Percentiles rank a stretch among this genome's conserved stretches.
These are phyloP conservation scores for Bimuria novae-zelandiae DNA, from an alignment of 2,329 filamentous ascomycete genomes.

Conservation along the genomic window DNA sequence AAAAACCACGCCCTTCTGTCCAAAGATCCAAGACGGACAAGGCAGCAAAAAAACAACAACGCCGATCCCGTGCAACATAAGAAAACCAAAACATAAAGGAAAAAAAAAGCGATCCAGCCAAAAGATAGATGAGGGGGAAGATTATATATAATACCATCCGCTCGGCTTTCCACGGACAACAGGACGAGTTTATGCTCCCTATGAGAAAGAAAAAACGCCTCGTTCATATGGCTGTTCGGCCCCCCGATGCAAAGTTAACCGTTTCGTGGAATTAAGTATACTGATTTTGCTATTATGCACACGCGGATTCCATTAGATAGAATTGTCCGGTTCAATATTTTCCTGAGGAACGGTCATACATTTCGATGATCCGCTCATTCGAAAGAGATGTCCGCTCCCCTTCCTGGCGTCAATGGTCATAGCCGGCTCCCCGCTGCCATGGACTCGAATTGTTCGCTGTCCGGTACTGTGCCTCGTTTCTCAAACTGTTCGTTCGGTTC, in stretches of 20 bases:
- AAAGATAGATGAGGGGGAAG: slow-evolving; percentile 6
- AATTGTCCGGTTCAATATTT: slow-evolving; percentile 28
- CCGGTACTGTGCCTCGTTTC: slow-evolving; percentile 44
- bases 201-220: no score
- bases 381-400: slow-evolving; percentile 37
- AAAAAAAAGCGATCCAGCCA: not conserved
- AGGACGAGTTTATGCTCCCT: no score
- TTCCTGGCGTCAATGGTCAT: slow-evolving; percentile 58
- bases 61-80: slow-evolving; percentile 6
- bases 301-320: slow-evolving; percentile 24
- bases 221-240: no score
- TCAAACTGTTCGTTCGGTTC: slow-evolving; percentile 31
- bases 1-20: not conserved
- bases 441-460: slow-evolving; percentile 62
- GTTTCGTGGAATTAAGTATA: slow-evolving; percentile 35
- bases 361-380: slow-evolving; percentile 42
- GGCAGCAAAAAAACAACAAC: not conserved
- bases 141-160: slow-evolving; percentile 12
- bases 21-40: slow-evolving; percentile 9
- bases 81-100: not conserved
- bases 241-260: slow-evolving; percentile 22
- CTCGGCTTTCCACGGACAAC: not conserved
- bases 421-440: slow-evolving; percentile 69
- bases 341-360: slow-evolving; percentile 39
- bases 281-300: slow-evolving; percentile 31